Conservation (phyloP, 768 basidiomycete genomes). For the Lactarius sanguifluus region DNA sequence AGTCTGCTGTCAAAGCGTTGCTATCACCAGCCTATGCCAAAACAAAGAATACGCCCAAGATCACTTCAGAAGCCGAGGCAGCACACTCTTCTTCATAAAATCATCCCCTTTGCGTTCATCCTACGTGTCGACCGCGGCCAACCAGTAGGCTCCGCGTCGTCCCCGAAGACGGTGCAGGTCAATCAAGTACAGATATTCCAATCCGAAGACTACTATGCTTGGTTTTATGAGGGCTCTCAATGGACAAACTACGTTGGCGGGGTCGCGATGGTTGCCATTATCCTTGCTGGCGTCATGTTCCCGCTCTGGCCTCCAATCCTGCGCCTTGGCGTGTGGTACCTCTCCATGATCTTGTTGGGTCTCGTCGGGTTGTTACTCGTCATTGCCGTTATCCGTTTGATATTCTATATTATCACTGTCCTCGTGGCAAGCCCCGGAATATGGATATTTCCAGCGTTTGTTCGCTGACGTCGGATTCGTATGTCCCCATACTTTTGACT, state of each 20-base stretch:
- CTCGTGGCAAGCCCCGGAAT: conserved; percentile 86
- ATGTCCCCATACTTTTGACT: conserved; percentile 40
- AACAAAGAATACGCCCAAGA: conserved; percentile 72
- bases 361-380: conserved; percentile 89
- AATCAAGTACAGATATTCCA: conserved; percentile 78
- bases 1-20: conserved; percentile 88
- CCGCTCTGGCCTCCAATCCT: conserved; percentile 95
- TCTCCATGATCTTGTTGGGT: conserved; percentile 84
- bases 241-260: conserved; percentile 92
- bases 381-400: conserved; percentile 84
- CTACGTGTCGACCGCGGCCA: conserved; percentile 82
- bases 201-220: conserved; percentile 86
- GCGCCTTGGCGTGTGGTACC: conserved; percentile 93
- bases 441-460: conserved; percentile 97
- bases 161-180: conserved; percentile 79
- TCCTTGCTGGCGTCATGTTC: conserved; percentile 98
- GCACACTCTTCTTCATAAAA: conserved; percentile 56
- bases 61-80: conserved; percentile 80
- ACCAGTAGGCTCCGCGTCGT: conserved; percentile 61
- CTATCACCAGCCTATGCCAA: conserved; percentile 92
- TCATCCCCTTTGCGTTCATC: conserved; percentile 88
- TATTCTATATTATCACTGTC: conserved; percentile 93
- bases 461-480: conserved; percentile 99
- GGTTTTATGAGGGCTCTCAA: conserved; percentile 96
- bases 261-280: conserved; percentile 85